Base-by-base conservation (phyloP, 1,284 basidiomycete genomes). In the Caloboletus firmus region DNA sequence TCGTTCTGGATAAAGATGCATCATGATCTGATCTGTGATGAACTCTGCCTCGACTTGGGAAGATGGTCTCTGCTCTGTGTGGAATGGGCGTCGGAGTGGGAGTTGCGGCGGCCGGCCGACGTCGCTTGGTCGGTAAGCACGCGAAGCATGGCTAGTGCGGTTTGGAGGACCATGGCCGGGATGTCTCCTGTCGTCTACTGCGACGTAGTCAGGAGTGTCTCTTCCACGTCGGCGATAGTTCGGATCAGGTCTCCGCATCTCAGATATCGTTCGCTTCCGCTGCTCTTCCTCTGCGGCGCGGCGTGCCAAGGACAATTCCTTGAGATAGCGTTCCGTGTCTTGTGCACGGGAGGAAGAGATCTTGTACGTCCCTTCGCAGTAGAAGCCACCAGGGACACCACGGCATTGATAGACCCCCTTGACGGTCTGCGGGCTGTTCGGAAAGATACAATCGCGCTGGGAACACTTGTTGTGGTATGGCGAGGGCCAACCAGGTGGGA, bases 381-480 rank as follows among this genome's bases (percentile, higher is more conserved):
- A 72, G 54, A 69, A 69, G 30, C 67, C 67, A 17, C 67, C 70
- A 0, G 67, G 67, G 13, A 69, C 58, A 22, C 68, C 70, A 11
- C 65, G 61, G 43, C 75, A 75, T 7, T 54, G 60, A 45, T 75
- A 76, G 40, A 56, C 59, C 22, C 74, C 74, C 45, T 72, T 65
- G 49, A 52, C 59, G 18, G 67, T 66, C 55, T 77, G 74, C 6
- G 74, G 76, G 30, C 40, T 64, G 50, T 76, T 76, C 0, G 72
- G 64, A 39, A 63, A 68, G 34, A 56, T 59, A 55, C 75, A 76
- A 15, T 58, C 63, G 24, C 49, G 60, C 20, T 66, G 62, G 47
- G 57, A 69, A 49, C 75, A 76, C 56, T 75, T 75, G 62, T 72
- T 71, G 53, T 76, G 73, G 55, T 70, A 70, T n/a, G 67, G 65